Base-by-base conservation (phyloP, 208 protist genomes). In the Leishmania tropica region DNA sequence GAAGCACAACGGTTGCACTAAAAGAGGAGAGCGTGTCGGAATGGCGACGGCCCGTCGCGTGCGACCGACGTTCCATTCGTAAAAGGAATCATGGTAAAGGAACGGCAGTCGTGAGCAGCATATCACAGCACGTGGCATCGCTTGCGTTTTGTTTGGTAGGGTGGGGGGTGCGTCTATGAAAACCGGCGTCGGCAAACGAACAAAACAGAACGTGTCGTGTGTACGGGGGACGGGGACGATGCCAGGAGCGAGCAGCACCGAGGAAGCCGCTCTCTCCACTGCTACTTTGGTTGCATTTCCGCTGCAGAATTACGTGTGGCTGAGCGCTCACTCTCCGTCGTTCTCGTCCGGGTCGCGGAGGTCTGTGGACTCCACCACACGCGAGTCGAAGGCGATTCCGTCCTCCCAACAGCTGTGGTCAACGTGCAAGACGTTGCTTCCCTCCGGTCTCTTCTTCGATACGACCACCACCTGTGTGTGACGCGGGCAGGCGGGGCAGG, bases 311-410 rank as follows among this genome's bases (percentile, higher is more conserved):
- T 35, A 76, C 51, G 48, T 58, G 51, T 47, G n/a, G 17, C 17
- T 8, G 53, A 45, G 28, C 73, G 35, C 11, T 78, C 76, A 89
- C 51, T 85, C 68, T 1, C 90, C 94, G 24, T 92, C 91, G 82
- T 96, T 93, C 67, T 96, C 90, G 80, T 97, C 94, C 1, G 94
- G 94, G 74, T 97, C 94, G n/a, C 94, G 92, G 53, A 97, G 76
- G 75, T 97, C 94, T 3, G 85, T 90, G 7, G 85, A 85, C 45
- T 94, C 89, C 45, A 97, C 94, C 5, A 96, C 88, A 68, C 89
- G 85, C 24, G 94, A 97, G 76, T 97, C 94, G 81, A 97, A 97
- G 11, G 88, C 94, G 68, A 97, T 87, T 71, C 90, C 86, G 48
- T 96, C 93, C 62, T 92, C 89, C 90, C 92, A 97, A 83, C 91